Evolutionary conservation across 225 moss, liverwort and hornwort species (phyloP).

Genomic region (Pseudisothecium myosuroides): DNA sequence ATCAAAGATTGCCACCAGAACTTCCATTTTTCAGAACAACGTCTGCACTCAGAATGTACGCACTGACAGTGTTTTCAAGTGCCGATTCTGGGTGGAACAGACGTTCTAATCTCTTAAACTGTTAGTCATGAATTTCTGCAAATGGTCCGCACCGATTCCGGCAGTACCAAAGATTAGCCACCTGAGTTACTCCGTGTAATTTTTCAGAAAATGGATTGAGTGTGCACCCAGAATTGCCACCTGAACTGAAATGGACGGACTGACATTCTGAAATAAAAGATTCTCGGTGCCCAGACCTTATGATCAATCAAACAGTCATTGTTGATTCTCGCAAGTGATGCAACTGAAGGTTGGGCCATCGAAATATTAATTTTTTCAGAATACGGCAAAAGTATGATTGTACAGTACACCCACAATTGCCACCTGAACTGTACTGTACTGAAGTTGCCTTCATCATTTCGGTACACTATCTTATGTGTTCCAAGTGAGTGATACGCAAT

Average conservation of each 20-base stretch:
- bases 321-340: background rate
- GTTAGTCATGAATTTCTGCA: background rate
- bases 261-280: background rate
- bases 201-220: too few relatives aligned
- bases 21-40: fast-evolving
- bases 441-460: background rate
- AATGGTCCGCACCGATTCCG: background rate
- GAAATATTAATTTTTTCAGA: background rate
- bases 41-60: background rate
- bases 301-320: background rate
- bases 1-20: fast-evolving
- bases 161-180: background rate
- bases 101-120: fast-evolving
- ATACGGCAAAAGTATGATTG: background rate
- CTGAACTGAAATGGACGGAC: background rate
- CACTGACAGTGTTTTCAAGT: fast-evolving
- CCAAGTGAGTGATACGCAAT: background rate
- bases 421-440: background rate
- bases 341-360: background rate
- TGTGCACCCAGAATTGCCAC: background rate
- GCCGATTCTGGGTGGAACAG: background rate
- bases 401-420: background rate
- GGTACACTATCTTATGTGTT: background rate
- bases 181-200: too few relatives aligned
- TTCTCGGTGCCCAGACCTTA: background rate